Evolutionary conservation across 1,284 basidiomycete genomes (phyloP).

Genomic region (Entoloma clypeatum): DNA sequence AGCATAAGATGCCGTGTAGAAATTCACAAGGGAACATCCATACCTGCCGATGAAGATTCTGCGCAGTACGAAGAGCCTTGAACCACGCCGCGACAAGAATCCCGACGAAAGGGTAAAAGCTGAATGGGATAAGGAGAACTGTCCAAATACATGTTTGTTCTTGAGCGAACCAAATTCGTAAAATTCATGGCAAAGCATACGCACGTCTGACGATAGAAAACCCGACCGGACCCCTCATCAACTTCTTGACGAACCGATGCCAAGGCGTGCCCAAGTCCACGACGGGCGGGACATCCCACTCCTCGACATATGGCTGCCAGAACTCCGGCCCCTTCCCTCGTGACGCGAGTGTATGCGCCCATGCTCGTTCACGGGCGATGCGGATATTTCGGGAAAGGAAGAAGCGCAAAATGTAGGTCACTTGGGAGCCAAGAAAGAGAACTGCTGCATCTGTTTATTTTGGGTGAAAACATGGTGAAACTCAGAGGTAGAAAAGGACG

Average conservation of each 20-base stretch:
- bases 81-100: constrained; percentile 62
- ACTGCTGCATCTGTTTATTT: constrained; percentile 62
- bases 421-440: constrained; percentile 67
- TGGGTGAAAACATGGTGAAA: background rate
- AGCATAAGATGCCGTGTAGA: background rate
- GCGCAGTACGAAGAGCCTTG: constrained; percentile 65
- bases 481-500: constrained; percentile 20
- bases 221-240: constrained; percentile 46
- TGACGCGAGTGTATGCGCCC: constrained; percentile 75
- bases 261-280: constrained; percentile 30
- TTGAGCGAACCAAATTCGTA: constrained; percentile 2
- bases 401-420: constrained; percentile 71
- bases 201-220: constrained; percentile 42
- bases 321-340: constrained; percentile 79
- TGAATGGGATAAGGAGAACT: constrained; percentile 70
- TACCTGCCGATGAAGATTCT: constrained; percentile 67
- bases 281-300: constrained; percentile 72
- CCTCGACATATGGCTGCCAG: constrained; percentile 85
- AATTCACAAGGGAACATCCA: background rate
- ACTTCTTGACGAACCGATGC: constrained; percentile 35
- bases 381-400: constrained; percentile 78
- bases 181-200: background rate
- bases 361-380: constrained; percentile 73
- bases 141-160: constrained; percentile 4
- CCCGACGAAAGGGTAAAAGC: constrained; percentile 69